Evolutionary conservation across 495 filamentous ascomycete genomes (phyloP), one percentile per base, ranked within the genome.

Genomic region (Daldinia caldariorum): DNA sequence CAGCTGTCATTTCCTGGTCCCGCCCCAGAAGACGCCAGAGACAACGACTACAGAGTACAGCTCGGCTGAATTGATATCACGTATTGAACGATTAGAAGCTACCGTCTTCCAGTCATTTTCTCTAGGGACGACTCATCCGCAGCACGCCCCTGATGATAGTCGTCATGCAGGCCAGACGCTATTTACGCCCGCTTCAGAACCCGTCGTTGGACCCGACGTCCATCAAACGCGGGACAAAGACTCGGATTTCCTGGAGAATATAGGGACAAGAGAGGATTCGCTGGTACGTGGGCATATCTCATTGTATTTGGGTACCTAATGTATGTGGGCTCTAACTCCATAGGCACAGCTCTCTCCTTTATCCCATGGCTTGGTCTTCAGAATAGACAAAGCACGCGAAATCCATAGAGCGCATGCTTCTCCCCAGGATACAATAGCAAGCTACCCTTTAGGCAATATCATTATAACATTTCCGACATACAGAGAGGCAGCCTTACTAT

Each of bases 1-100:
- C 12, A 13, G 54, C 9, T 86, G 84, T 60, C 74, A 43, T 16
- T 84, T 69, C 49, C 59, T 74, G n/a, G 57, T 69, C 41, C 72
- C 72, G 13, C 72, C 72, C 8, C 50, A 49, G 73, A 63, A 66
- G 26, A 37, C 61, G 62, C 16, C 18, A 47, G 43, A 47, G 43
- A 47, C 18, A 8, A 3, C 18, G 9, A 3, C 18, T 47, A 22
- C 18, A 47, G 43, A 47, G 20, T 3, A 47, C 18, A 47, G 20
- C 12, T 20, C 4, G 9, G 18, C 1, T 1, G 43, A 47, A 12
- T 12, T 47, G 4, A 22, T 47, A 47, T 7, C 9, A 10, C 18
- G 43, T 12, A 4, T 47, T 22, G 18, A 22, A 12, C 7, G 43
- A 12, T 22, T 47, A 12, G 43, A 47, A 13, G 20, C 43, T 12